Conservation (phyloP, 176 grass and related monocot species). For the Oryza coarctata region DNA sequence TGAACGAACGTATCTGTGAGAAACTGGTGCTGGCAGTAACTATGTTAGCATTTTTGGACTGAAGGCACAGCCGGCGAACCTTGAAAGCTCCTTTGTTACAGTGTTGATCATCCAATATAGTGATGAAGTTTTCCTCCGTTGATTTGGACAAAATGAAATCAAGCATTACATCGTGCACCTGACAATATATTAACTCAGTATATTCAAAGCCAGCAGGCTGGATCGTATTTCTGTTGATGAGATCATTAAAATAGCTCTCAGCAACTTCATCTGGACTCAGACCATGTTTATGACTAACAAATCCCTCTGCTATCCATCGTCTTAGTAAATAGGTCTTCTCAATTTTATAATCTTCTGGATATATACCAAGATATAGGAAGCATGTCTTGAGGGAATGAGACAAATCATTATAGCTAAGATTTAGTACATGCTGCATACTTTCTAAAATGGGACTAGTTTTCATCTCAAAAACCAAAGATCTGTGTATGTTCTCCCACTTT, state of each 20-base stretch:
- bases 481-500: not conserved
- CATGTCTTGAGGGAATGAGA: slow-evolving; percentile 8
- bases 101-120: not conserved
- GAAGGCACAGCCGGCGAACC: not conserved
- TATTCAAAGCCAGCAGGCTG: not conserved
- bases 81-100: not conserved
- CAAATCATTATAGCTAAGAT: slow-evolving; percentile 14
- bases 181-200: not conserved
- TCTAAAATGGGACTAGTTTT: not conserved
- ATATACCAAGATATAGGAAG: not conserved
- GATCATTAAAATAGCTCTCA: slow-evolving; percentile 18
- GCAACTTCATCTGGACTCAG: not conserved
- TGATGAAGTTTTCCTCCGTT: not conserved
- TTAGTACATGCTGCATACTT: not conserved
- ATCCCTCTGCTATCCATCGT: slow-evolving; percentile 18
- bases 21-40: not conserved
- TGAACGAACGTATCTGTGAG: slow-evolving; percentile 11
- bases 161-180: slow-evolving; percentile 10
- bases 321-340: not conserved
- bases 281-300: not conserved
- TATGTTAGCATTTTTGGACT: not conserved
- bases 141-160: slow-evolving; percentile 17
- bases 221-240: slow-evolving; percentile 2
- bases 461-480: slow-evolving; percentile 6
- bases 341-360: slow-evolving; percentile 5